phyloP scores from a whole-genome alignment of 1,284 basidiomycete species.

The Ganoderma lingzhi region DNA sequence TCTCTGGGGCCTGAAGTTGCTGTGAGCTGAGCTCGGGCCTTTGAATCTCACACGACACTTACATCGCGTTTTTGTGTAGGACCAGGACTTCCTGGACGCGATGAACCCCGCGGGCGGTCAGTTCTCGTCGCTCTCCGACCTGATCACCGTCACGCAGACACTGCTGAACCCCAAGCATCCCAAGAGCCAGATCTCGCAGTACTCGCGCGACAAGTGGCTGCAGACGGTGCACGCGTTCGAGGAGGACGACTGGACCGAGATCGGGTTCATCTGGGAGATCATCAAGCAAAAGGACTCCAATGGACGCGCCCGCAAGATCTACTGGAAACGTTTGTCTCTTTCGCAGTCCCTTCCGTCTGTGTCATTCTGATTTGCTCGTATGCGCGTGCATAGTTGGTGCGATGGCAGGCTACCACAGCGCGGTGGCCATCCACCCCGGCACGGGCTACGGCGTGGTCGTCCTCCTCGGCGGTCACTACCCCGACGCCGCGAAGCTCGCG shows the following conservation, averaged over 20 bases:
- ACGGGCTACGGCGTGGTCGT: constrained; percentile 56
- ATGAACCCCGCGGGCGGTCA: constrained; percentile 57
- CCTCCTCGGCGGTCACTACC: constrained; percentile 51
- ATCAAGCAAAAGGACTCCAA: constrained; percentile 42
- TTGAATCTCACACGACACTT: not conserved
- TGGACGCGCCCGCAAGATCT: constrained; percentile 48
- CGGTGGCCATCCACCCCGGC: constrained; percentile 53
- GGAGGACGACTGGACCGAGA: constrained; percentile 50
- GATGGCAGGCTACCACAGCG: constrained; percentile 52
- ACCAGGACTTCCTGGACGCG: constrained; percentile 48
- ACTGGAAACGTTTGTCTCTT: constrained; percentile 39
- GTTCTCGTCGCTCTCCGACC: constrained; percentile 55
- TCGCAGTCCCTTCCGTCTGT: not conserved
- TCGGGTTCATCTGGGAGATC: constrained; percentile 61
- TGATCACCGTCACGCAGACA: constrained; percentile 49
- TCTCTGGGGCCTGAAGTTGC: constrained; percentile 32
- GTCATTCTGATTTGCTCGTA: constrained; percentile 21
- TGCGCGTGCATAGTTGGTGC: constrained; percentile 47
- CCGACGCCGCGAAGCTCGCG: constrained; percentile 47
- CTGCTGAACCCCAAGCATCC: constrained; percentile 49
- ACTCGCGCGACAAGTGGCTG: constrained; percentile 53
- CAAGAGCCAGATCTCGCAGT: constrained; percentile 47
- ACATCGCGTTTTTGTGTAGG: constrained; percentile 37
- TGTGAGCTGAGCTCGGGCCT: constrained; percentile 13
- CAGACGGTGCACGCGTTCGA: constrained; percentile 45